Base-by-base conservation (phyloP, 208 protist genomes). In the Jaenimonas drosophilae region DNA sequence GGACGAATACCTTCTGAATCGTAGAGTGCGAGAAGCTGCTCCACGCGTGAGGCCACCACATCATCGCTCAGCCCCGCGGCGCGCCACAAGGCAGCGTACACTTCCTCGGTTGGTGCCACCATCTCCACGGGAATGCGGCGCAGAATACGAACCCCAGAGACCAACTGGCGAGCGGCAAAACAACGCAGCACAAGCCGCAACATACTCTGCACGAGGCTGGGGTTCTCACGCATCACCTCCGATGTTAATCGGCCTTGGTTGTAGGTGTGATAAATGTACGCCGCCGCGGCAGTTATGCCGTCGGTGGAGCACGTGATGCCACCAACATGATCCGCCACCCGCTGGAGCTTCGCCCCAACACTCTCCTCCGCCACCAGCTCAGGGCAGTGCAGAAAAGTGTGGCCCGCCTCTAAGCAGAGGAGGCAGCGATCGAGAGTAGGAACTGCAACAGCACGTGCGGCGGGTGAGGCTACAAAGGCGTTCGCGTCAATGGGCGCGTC, bases 181-280 rank as follows among this genome's bases (percentile, higher is more conserved):
- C 66, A 75, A 12, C 63, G 65, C 12, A 44, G 54, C 16, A 41
- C 50, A 33, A 89, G 42, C 11, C 20, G 50, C 21, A 82, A 50
- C 43, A 91, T 42, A 23, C 45, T 61, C 7, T 16, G 7, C 9
- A 72, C 70, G 9, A 87, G 32, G 1, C 27, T 49, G 2, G 72
- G 70, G n/a, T 78, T 27, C 1, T 44, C 59, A 14, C 70, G 66
- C 38, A 88, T 45, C 62, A 77, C 29, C 14, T 77, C 70, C 6
- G 54, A 34, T 2, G 70, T 65, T 1, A 87, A 60, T 0, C 54
- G 60, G 7, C 74, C 73, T 34, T 59, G 47, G 59, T 88, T 84
- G 69, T 93, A 89, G 56, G 55, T 59, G 56, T 83, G 57, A 48
- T 93, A 84, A 2, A 89, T 58, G 40, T 76, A 87, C 20, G 57